Percentiles rank a stretch among this genome's conserved stretches.
phyloP scores from a whole-genome alignment of 257 asterid species.

The Linderniella brevidens region DNA sequence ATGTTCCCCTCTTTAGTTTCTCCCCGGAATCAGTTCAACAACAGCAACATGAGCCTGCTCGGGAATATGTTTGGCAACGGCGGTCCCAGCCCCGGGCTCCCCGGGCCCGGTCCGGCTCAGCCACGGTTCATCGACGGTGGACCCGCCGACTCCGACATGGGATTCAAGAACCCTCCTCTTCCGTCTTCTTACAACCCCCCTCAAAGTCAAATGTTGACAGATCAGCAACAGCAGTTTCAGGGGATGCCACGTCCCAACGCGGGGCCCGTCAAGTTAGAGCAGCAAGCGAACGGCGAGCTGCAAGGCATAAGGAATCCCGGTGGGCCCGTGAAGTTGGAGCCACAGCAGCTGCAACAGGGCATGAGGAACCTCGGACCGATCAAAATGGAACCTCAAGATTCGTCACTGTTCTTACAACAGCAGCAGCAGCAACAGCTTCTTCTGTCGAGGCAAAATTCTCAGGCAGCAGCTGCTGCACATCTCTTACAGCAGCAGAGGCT shows the following conservation, averaged over 20 bases:
- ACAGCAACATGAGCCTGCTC: slow-evolving; percentile 50
- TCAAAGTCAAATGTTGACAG: slow-evolving; percentile 47
- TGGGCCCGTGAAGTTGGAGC: slow-evolving; percentile 62
- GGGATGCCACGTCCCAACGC: slow-evolving; percentile 25
- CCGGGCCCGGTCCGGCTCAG: slow-evolving; percentile 53
- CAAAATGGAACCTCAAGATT: slow-evolving; percentile 67
- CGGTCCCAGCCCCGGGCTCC: slow-evolving; percentile 42
- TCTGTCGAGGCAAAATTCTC: slow-evolving; percentile 51
- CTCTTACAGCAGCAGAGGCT: slow-evolving; percentile 72
- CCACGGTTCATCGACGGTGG: slow-evolving; percentile 48
- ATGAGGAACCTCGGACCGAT: slow-evolving; percentile 59
- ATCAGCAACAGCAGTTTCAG: slow-evolving; percentile 65
- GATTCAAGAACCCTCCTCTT: no score
- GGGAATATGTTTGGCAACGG: slow-evolving; percentile 72
- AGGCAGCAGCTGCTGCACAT: slow-evolving; percentile 74
- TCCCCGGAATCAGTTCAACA: slow-evolving; percentile 51
- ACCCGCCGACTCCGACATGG: slow-evolving; percentile 46
- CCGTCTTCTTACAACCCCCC: no score
- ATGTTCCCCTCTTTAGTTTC: slow-evolving; percentile 61
- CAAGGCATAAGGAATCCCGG: slow-evolving; percentile 47
- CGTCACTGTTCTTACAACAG: slow-evolving; percentile 57
- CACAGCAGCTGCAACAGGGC: slow-evolving; percentile 58
- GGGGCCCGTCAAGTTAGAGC: slow-evolving; percentile 71
- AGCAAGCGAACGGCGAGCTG: slow-evolving; percentile 39
- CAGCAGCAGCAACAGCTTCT: slow-evolving; percentile 35